Base-by-base conservation (phyloP, 208 protist species). In the Leishmania guyanensis region DNA sequence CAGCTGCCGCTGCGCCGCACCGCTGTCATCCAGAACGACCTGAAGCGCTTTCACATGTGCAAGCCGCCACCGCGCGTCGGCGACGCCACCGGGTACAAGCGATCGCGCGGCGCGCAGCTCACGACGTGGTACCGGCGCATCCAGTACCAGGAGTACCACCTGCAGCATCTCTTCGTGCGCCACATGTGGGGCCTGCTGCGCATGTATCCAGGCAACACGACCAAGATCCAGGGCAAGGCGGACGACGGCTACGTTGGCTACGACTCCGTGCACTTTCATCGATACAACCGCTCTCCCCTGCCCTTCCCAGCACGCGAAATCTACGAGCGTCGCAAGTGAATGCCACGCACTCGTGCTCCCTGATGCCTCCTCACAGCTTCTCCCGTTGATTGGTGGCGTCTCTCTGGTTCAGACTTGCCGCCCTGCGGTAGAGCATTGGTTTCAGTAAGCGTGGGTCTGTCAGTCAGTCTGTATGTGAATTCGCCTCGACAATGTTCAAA, bases 141-240 rank as follows among this genome's bases (percentile, higher is more conserved):
- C 80, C 93, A 96, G 85, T 97, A 97, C 84, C 94, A 97, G 88
- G 94, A 97, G 85, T 97, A 95, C 83, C 87, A 96, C 78, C 79
- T 97, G 75, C 94, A 97, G 87, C 94, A 97, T 81, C 86, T 97
- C 74, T 97, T 96, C 80, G 94, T 93, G 64, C 91, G 93, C 0
- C 93, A 96, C 88, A 91, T 91, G 77, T 97, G 93, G 92, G 91
- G 91, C 50, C 78, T 95, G 64, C 84, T 96, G 82, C 91, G 93
- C 73, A 91, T 93, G 77, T 97, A 97, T 89, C 93, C 94, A 9
- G 90, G 88, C 60, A 96, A 96, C 88, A 95, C 89, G 12, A 93
- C 88, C 54, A 97, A 97, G 84, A 91, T 94, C 60, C 90, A 94
- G 64, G 93, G 93, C 54, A 94, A 93, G 81, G 90, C 92, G 5